Base-by-base conservation (phyloP, 2,329 filamentous ascomycete genomes). In the Neoascochyta sp. region DNA sequence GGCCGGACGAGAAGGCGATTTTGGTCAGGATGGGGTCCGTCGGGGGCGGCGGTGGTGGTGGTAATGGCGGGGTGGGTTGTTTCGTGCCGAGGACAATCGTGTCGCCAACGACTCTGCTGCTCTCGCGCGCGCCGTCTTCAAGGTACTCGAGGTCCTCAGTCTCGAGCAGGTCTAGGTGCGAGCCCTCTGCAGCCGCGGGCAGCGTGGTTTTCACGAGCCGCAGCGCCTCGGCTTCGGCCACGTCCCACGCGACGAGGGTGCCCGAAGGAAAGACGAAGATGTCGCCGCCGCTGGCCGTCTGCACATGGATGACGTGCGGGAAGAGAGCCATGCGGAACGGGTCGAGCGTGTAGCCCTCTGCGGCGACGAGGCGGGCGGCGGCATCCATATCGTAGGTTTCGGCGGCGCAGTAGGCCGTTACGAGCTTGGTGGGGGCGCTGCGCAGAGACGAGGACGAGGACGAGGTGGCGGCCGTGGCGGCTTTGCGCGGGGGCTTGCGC, bases 221-320 rank as follows among this genome's bases (percentile, higher is more conserved):
- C 20, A 61, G 22, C 10, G 88, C 81, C 11, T 87, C 77, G 34
- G 83, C 78, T 39, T 87, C 76, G 1, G 86, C 81, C 1, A 95
- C 72, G 4, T 86, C 85, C 92, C 92, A 98, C 14, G 86, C 83
- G 5, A 96, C 92, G 6, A 96, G 76, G 9, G 89, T 94, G 8
- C 92, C 92, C 0, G 89, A 95, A 7, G 90, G 88, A 47, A 98
- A 98, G 34, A 98, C 81, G 57, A 96, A 96, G 28, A 96, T 79
- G 64, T 98, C 92, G 18, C 88, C 89, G 27, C 56, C 53, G 26
- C 65, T 64, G 1, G 59, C 60, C 6, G 65, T 67, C 32, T 68
- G 68, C 9, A 82, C 64, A 47, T 83, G 80, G 19, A 83, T 69
- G 18, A 83, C 78, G 50, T 83, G 78, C 2, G 78, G 77, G 41